These are phyloP conservation scores for Periconia sp. DNA, from an alignment of 2,329 filamentous ascomycete genomes.

Conservation along the genomic window DNA sequence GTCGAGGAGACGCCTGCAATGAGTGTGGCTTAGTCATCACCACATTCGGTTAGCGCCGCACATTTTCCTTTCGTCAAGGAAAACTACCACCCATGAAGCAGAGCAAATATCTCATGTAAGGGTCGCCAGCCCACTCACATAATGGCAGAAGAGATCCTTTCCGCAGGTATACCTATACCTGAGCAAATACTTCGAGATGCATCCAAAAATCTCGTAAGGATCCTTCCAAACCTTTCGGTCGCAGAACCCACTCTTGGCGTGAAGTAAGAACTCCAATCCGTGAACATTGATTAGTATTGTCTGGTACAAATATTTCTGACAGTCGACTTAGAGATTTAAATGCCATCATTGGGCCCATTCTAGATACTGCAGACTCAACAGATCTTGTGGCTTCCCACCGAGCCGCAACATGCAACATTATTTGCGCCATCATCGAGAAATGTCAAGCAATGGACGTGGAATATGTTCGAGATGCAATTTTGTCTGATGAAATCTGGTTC, in stretches of 20 bases:
- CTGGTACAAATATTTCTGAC: conserved; percentile 22
- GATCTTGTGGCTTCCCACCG: conserved; percentile 46
- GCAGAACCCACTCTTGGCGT: conserved; percentile 32
- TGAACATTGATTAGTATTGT: conserved; percentile 30
- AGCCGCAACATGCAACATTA: conserved; percentile 54
- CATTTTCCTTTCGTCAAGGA: conserved; percentile 12
- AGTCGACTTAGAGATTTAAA: conserved; percentile 32
- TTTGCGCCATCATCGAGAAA: conserved; percentile 53
- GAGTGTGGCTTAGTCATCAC: conserved; percentile 9
- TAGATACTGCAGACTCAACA: conserved; percentile 40
- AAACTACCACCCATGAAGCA: neutral
- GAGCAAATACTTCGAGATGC: conserved; percentile 34
- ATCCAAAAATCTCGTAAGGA: conserved; percentile 16
- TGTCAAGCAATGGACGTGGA: conserved; percentile 38
- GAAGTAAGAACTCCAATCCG: conserved; percentile 47
- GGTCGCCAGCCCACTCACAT: neutral
- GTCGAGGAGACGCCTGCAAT: too few relatives aligned
- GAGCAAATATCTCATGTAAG: neutral
- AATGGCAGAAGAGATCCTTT: conserved; percentile 13
- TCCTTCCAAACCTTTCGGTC: conserved; percentile 31
- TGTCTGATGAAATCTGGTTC: conserved; percentile 46
- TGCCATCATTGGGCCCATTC: conserved; percentile 30
- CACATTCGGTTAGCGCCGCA: conserved; percentile 7
- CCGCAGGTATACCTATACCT: conserved; percentile 22
- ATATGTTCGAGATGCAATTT: conserved; percentile 36